A percentile compares a stretch with the other conserved stretches of the same genome.
Conservation (phyloP, 495 filamentous ascomycete species). For the Penicillium herquei region DNA sequence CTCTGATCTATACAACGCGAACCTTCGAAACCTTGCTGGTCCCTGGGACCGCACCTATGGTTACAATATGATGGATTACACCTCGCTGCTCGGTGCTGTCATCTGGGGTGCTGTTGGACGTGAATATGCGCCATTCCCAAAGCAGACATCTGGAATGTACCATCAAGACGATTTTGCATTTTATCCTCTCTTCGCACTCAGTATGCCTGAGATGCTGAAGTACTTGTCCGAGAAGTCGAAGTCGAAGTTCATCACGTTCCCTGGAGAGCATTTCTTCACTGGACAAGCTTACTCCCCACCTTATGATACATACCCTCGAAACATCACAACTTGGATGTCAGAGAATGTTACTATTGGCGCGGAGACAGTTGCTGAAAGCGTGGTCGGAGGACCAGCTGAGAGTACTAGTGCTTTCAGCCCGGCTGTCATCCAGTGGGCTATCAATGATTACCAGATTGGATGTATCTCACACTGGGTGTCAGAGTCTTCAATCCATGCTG, state of each 20-base stretch:
- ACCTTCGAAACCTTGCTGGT: constrained; percentile 40
- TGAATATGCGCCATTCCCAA: constrained; percentile 23
- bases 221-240: constrained; percentile 14
- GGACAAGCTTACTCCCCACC: constrained; percentile 38
- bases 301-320: constrained; percentile 36
- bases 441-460: constrained; percentile 18
- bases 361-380: constrained; percentile 34
- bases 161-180: constrained; percentile 41
- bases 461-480: constrained; percentile 28
- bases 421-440: constrained; percentile 40
- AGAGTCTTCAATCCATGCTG: constrained; percentile 30
- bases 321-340: constrained; percentile 40
- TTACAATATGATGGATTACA: constrained; percentile 43
- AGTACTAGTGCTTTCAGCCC: constrained; percentile 37
- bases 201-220: constrained; percentile 26
- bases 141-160: constrained; percentile 28
- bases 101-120: constrained; percentile 39
- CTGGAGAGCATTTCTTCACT: constrained; percentile 33
- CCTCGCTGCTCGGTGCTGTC: constrained; percentile 32
- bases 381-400: constrained; percentile 34
- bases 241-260: constrained; percentile 26
- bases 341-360: constrained; percentile 40
- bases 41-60: constrained; percentile 46
- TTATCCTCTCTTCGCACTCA: constrained; percentile 35
- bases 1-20: constrained; percentile 33